Base-by-base conservation (phyloP, 2,329 filamentous ascomycete genomes). In the Aspergillus tanneri region DNA sequence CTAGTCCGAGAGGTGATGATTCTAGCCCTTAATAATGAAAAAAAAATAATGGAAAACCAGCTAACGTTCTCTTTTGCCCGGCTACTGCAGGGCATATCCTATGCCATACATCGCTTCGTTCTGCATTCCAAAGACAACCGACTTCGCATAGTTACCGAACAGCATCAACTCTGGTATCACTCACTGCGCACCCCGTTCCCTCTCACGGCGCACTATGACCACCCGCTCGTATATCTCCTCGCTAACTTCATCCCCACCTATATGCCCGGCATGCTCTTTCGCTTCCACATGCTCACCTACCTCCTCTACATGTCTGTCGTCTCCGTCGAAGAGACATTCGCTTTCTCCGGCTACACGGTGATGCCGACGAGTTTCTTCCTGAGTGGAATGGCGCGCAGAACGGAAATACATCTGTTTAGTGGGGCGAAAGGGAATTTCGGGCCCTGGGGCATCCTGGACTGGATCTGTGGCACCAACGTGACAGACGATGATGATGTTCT, bases 41-140 rank as follows among this genome's bases (percentile, higher is more conserved):
- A n/a, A n/a, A n/a, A n/a, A n/a, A n/a, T n/a, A n/a, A n/a, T n/a
- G n/a, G n/a, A n/a, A n/a, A n/a, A n/a, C n/a, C n/a, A n/a, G n/a
- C 10, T 10, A 25, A 21, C 38, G 7, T 5, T 11, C 16, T n/a
- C 9, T 27, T 22, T 22, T 4, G 16, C 32, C 39, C 23, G 9
- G 7, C 30, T 34, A 22, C 14, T 27, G 21, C 46, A 70, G 66
- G 48, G 64, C 24, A 38, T 67, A 4, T 50, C 57, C 48, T 96
- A 95, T 66, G 79, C 83, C 58, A 77, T 89, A 56, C 90, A 95
- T 70, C 84, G 87, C 43, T 80, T 80, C 61, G 50, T 86, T 21
- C 77, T 96, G 7, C 90, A 95, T 69, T 77, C 42, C 74, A 82
- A 63, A 51, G 61, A 39, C 42, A 58, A 44, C 77, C 74, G 62